These are phyloP conservation scores for Hygrophoropsis aurantiaca DNA, from an alignment of 768 basidiomycete genomes.

Conservation along the genomic window DNA sequence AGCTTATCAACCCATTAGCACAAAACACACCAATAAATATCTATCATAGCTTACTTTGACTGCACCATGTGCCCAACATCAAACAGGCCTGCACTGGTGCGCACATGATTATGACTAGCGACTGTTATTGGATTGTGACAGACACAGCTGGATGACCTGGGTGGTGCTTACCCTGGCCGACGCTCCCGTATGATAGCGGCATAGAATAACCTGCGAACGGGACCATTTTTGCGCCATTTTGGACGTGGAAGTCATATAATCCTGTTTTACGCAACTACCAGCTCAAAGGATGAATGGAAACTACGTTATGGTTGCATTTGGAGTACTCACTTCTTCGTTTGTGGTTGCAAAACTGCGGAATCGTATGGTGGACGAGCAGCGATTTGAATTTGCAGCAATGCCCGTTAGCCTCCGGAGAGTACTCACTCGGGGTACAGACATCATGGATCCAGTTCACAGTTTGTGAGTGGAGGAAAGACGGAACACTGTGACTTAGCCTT, in stretches of 20 bases:
- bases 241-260: conserved; percentile 86
- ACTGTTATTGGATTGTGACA: conserved; percentile 45
- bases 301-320: too few relatives aligned
- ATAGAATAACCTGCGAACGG: conserved; percentile 95
- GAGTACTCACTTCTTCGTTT: too few relatives aligned
- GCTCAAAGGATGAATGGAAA: too few relatives aligned
- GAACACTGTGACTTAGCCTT: too few relatives aligned
- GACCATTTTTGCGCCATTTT: conserved; percentile 89
- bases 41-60: conserved; percentile 56
- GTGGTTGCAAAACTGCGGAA: too few relatives aligned
- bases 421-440: too few relatives aligned
- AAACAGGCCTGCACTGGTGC: conserved; percentile 81
- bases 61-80: conserved; percentile 99
- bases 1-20: conserved; percentile 42
- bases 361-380: too few relatives aligned
- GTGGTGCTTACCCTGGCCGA: conserved; percentile 66
- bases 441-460: too few relatives aligned
- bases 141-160: conserved; percentile 6
- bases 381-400: too few relatives aligned
- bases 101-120: conserved; percentile 87
- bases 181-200: conserved; percentile 83
- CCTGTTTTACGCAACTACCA: conserved; percentile 60
- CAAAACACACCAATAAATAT: background rate
- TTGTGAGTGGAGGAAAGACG: too few relatives aligned
- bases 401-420: too few relatives aligned